Percentiles rank a stretch among this genome's conserved stretches.
Conservation (phyloP, 192 early-diverging fungal genomes). For the Linnemannia zychae region DNA sequence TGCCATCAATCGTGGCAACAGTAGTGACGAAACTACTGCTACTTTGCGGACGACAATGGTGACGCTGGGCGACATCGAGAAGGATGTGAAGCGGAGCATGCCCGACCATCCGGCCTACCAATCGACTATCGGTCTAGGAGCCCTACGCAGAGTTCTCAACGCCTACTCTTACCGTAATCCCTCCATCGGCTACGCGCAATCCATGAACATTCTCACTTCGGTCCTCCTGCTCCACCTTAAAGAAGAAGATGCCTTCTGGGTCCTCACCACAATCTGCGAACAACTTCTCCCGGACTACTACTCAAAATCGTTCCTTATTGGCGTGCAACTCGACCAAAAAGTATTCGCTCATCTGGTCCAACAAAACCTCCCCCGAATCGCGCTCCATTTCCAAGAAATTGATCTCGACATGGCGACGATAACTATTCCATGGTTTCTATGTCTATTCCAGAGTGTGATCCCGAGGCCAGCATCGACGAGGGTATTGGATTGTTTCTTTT, state of each 20-base stretch:
- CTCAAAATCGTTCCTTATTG: conserved; percentile 28
- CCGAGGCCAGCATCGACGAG: conserved; percentile 16
- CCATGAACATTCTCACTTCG: conserved; percentile 53
- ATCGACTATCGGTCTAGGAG: conserved; percentile 32
- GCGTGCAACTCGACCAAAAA: conserved; percentile 39
- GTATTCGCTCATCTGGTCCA: conserved; percentile 44
- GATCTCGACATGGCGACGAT: conserved; percentile 47
- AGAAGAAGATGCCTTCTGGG: conserved; percentile 53
- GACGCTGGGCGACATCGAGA: conserved; percentile 41
- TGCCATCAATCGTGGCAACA: neutral
- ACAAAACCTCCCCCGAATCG: conserved; percentile 23
- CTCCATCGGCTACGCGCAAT: conserved; percentile 46
- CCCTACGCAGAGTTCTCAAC: conserved; percentile 32
- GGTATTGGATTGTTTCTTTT: conserved; percentile 51
- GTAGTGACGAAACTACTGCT: neutral
- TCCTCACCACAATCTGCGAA: conserved; percentile 41
- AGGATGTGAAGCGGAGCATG: conserved; percentile 52
- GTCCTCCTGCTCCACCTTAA: conserved; percentile 42
- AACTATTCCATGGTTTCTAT: conserved; percentile 49
- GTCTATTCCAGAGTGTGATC: conserved; percentile 34
- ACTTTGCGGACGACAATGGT: neutral
- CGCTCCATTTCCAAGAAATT: conserved; percentile 29
- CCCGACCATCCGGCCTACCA: conserved; percentile 50
- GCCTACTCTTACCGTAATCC: conserved; percentile 43
- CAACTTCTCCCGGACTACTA: conserved; percentile 52